phyloP scores from a whole-genome alignment of 768 basidiomycete genomes.

The Auricularia cornea region DNA sequence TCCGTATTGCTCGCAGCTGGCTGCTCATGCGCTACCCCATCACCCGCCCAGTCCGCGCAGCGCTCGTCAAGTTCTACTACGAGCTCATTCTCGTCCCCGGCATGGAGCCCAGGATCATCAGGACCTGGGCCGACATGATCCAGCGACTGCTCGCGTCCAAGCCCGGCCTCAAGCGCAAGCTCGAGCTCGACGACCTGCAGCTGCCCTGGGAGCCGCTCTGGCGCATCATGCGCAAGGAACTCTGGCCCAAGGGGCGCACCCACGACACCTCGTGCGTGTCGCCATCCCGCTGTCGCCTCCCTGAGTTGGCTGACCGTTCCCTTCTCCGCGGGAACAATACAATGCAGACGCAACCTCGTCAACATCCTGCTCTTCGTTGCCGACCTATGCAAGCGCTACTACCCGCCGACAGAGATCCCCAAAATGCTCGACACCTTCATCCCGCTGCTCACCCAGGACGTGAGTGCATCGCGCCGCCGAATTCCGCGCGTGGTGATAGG shows the following conservation, averaged over 20 bases:
- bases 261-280: slow-evolving; percentile 47
- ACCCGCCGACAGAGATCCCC: slow-evolving; percentile 52
- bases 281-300: slow-evolving; percentile 4
- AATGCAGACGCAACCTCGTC: slow-evolving; percentile 51
- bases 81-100: slow-evolving; percentile 72
- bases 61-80: slow-evolving; percentile 68
- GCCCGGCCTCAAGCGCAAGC: slow-evolving; percentile 53
- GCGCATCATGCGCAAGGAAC: slow-evolving; percentile 60
- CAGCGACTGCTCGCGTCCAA: slow-evolving; percentile 61
- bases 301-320: not conserved
- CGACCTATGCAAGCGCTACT: slow-evolving; percentile 65
- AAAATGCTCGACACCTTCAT: slow-evolving; percentile 65
- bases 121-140: slow-evolving; percentile 74
- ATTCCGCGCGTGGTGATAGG: not conserved
- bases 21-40: slow-evolving; percentile 75
- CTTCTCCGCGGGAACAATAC: slow-evolving; percentile 1
- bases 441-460: slow-evolving; percentile 63
- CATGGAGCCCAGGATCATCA: slow-evolving; percentile 59
- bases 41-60: slow-evolving; percentile 55
- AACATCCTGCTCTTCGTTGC: slow-evolving; percentile 70
- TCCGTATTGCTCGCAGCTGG: no score
- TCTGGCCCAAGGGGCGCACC: slow-evolving; percentile 62
- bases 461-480: slow-evolving; percentile 25
- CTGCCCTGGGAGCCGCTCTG: slow-evolving; percentile 75
- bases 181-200: slow-evolving; percentile 57